Conservation (phyloP, 108 stramenopile genomes). For the Schizochytrium sp. region DNA sequence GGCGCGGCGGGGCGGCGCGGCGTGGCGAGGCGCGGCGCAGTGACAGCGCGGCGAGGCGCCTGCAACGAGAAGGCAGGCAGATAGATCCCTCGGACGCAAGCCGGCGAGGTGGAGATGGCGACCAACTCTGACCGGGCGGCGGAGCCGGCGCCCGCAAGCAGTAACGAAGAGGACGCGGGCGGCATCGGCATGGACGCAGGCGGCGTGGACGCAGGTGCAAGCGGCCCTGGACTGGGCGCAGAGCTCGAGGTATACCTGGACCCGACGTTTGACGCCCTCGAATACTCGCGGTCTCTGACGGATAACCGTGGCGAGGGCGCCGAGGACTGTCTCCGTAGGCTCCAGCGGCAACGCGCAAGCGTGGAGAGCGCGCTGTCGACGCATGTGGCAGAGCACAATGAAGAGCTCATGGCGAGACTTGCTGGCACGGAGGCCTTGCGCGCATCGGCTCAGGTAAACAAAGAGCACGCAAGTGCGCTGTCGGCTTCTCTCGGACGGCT, state of each 20-base stretch:
- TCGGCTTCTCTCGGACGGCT: neutral
- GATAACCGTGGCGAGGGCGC: neutral
- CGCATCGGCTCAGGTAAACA: neutral
- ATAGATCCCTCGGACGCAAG: too few species aligned
- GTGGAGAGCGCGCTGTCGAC: neutral
- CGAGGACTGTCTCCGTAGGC: neutral
- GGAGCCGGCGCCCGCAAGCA: too few species aligned
- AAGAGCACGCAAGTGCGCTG: neutral
- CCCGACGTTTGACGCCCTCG: neutral
- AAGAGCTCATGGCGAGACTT: neutral
- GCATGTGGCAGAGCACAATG: constrained; percentile 14
- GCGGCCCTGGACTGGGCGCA: neutral
- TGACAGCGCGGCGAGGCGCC: too few species aligned
- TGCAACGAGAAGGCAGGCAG: too few species aligned
- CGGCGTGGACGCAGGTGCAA: neutral
- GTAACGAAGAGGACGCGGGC: too few species aligned
- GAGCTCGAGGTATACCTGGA: neutral
- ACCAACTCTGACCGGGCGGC: too few species aligned
- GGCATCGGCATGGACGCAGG: neutral
- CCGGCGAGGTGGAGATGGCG: too few species aligned
- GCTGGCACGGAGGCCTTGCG: neutral
- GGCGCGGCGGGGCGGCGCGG: too few species aligned
- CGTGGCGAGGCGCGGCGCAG: too few species aligned
- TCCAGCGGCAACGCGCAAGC: neutral
- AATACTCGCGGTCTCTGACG: neutral